These are phyloP conservation scores for Aegilops tauschii DNA, from an alignment of 176 grass and related monocot genomes.

Conservation along the genomic window DNA sequence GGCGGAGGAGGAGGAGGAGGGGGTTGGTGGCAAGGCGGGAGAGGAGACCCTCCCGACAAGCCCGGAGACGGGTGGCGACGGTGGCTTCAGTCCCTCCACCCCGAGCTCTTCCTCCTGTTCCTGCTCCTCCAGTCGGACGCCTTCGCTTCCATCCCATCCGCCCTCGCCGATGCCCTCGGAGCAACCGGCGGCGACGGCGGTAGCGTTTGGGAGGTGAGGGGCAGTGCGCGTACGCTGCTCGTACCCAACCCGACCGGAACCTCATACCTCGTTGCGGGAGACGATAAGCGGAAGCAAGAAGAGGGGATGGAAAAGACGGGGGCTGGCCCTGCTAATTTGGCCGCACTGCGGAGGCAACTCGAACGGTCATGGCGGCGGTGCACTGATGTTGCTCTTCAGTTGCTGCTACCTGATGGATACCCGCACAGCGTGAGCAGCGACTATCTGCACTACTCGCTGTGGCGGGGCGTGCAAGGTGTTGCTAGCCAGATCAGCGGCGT, in stretches of 20 bases:
- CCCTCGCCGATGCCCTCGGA: constrained; percentile 42
- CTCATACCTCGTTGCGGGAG: constrained; percentile 32
- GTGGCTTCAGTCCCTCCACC: constrained; percentile 39
- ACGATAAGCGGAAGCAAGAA: neutral
- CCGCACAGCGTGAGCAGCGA: constrained; percentile 84
- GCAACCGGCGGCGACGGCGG: neutral
- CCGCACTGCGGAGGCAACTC: constrained; percentile 10
- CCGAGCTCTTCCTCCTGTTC: constrained; percentile 33
- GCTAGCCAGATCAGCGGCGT: constrained; percentile 87
- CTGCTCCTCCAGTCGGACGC: constrained; percentile 39
- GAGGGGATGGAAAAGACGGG: neutral
- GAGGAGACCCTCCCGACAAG: constrained; percentile 32
- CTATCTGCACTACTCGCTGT: constrained; percentile 85
- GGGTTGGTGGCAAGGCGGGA: constrained; percentile 17
- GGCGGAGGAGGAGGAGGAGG: constrained; percentile 34
- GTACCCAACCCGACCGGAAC: constrained; percentile 25
- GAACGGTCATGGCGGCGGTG: constrained; percentile 43
- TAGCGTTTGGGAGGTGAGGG: constrained; percentile 65
- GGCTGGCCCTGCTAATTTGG: neutral
- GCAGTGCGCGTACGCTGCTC: constrained; percentile 47
- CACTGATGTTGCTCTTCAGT: constrained; percentile 8
- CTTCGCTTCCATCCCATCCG: constrained; percentile 29
- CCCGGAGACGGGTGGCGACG: constrained; percentile 7
- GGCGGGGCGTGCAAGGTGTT: constrained; percentile 77
- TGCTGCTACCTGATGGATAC: constrained; percentile 75